A percentile compares a stretch with the other conserved stretches of the same genome.
Conservation (phyloP, 2,329 filamentous ascomycete genomes). For the Chaetomium sp. region DNA sequence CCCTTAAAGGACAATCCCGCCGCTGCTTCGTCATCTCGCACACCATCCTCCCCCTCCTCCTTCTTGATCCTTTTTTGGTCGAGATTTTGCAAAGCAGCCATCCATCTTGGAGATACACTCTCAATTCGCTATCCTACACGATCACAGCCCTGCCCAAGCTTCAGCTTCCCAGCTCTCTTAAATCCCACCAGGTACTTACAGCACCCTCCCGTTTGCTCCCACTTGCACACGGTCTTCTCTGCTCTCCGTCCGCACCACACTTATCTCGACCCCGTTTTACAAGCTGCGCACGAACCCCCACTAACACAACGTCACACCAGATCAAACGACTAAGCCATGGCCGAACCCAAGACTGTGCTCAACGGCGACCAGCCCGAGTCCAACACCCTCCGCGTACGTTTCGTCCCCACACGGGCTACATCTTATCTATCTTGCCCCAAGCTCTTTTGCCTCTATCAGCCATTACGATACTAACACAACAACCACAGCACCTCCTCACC, state of each 20-base stretch:
- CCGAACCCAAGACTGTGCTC: conserved; percentile 4
- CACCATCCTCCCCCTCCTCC: background rate
- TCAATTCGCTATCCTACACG: no score
- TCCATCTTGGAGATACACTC: no score
- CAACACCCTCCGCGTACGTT: conserved; percentile 13
- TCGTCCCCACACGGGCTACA: no score
- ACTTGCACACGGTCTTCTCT: background rate
- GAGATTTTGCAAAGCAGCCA: no score
- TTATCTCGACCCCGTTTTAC: background rate
- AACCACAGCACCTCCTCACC: conserved; percentile 65
- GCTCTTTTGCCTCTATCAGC: background rate
- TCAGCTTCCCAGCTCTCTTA: no score
- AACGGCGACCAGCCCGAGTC: conserved; percentile 12
- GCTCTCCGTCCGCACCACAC: no score
- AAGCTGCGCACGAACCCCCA: no score
- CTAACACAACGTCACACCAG: background rate
- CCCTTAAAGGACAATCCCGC: conserved; percentile 1
- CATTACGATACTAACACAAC: conserved; percentile 6
- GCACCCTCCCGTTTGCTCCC: background rate
- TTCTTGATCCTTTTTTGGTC: background rate
- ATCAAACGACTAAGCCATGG: conserved; percentile 1
- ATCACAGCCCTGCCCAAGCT: no score
- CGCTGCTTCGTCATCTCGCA: background rate
- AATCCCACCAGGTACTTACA: background rate
- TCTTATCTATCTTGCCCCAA: background rate